Base-by-base conservation (phyloP, 352 stramenopile species). In the Pythium monospermum region DNA sequence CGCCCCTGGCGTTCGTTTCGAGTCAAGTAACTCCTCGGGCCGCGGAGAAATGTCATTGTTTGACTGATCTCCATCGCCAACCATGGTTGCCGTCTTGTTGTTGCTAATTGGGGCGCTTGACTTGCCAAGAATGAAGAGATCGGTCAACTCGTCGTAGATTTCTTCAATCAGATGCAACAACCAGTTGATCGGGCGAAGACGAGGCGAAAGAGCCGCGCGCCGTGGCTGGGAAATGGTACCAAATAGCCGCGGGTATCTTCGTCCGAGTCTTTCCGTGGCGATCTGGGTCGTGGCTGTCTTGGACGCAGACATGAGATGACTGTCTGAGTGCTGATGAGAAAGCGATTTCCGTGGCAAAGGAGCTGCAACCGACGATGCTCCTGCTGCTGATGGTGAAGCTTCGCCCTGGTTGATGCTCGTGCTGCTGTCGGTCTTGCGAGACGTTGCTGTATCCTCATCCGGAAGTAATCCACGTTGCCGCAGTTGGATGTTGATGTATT, bases 401-500 rank as follows among this genome's bases (percentile, higher is more conserved):
- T n/a, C n/a, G n/a, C n/a, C n/a, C n/a, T n/a, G n/a, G n/a, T n/a
- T n/a, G n/a, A n/a, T n/a, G n/a, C n/a, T n/a, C n/a, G n/a, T n/a
- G n/a, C n/a, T n/a, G n/a, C n/a, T n/a, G n/a, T n/a, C n/a, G n/a
- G n/a, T n/a, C n/a, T n/a, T n/a, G n/a, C n/a, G n/a, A n/a, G n/a
- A n/a, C n/a, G n/a, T n/a, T n/a, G n/a, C n/a, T n/a, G n/a, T n/a
- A n/a, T n/a, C n/a, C 19, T 55, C 35, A 28, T 69, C 39, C 33
- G 66, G 66, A 1, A 85, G 47, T 15, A 85, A 56, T 5, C 71
- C 73, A 16, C 73, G 73, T 43, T 78, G 68, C 63, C 68, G 69
- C 41, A 93, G 59, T 53, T 93, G 77, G 37, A 69, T 76, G 59
- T 91, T 91, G 50, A 93, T 89, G 57, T 93, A 93, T 61, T 93